A percentile compares a stretch with the other conserved stretches of the same genome.
These are phyloP conservation scores for Lentinula sp. DNA, from an alignment of 768 basidiomycete genomes.

Conservation along the genomic window DNA sequence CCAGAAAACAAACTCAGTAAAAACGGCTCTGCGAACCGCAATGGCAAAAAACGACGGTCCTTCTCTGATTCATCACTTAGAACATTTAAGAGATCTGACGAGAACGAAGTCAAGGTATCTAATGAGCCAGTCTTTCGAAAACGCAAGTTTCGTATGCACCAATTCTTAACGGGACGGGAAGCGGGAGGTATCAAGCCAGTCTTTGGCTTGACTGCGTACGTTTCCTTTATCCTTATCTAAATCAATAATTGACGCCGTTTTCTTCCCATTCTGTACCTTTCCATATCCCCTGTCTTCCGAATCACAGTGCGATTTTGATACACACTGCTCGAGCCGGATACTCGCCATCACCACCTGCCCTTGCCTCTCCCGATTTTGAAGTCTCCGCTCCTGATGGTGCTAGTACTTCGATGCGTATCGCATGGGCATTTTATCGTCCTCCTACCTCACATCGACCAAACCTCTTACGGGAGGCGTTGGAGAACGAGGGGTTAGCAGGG, in stretches of 20 bases:
- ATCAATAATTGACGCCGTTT: neutral
- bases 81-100: neutral
- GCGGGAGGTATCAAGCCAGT: conserved; percentile 84
- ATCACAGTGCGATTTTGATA: conserved; percentile 36
- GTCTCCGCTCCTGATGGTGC: conserved; percentile 23
- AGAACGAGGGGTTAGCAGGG: neutral
- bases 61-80: neutral
- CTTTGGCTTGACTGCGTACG: conserved; percentile 82
- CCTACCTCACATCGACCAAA: neutral
- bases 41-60: neutral
- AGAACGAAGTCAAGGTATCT: neutral
- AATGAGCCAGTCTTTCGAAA: conserved; percentile 3
- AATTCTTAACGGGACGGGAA: conserved; percentile 84
- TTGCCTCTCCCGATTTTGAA: conserved; percentile 28
- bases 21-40: neutral
- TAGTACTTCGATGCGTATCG: neutral
- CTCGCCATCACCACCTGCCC: conserved; percentile 23
- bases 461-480: neutral
- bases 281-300: no score
- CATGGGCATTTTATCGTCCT: conserved; percentile 4
- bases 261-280: neutral
- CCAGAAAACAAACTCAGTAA: neutral
- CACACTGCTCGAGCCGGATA: conserved; percentile 39
- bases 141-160: conserved; percentile 54
- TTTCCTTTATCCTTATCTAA: conserved; percentile 8